Base-by-base conservation (phyloP, 2,329 filamentous ascomycete genomes). In the Colletotrichum viniferum region DNA sequence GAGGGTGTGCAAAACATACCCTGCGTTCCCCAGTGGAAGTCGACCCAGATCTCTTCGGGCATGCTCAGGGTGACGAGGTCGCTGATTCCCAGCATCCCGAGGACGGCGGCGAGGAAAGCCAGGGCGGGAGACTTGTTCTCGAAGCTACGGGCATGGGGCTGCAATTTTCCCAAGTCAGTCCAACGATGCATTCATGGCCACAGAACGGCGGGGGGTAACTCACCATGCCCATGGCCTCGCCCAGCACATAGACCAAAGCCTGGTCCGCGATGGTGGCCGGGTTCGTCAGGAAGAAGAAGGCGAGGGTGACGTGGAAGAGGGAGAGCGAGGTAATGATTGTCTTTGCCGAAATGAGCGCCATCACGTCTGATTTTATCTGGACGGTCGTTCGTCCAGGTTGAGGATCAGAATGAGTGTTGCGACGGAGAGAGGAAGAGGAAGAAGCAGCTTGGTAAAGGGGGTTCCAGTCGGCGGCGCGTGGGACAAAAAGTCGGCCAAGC, bases 171-270 rank as follows among this genome's bases (percentile, higher is more conserved):
- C 56, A 24, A 18, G 36, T 61, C 71, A 48, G 34, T 63, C 21
- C 21, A 13, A 24, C 8, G 1, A 18, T 0, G 30, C 18, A 30
- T 9, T 18, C 26, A 32, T 24, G 3, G 18, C 18, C 7, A 24
- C 0, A 26, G 13, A 28, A 16, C 43, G 30, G 43, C 13, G 13
- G 36, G 34, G 34, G 48, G 12, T 26, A 7, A 80, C 88, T 74
- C 88, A 96, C 95, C 83, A 98, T 90, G 79, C 93, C 92, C 92
- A 97, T 94, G 69, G 94, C 92, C 84, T 97, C 94, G 70, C 95
- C 95, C 30, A 98, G 86, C 34, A 98, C 90, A 79, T 92, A 95
- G 63, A 98, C 94, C 26, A 98, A 84, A 68, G 93, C 92, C 81
- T 97, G 95, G 81, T 96, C 93, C 64, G 94, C 92, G 80, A 98